A percentile compares a stretch with the other conserved stretches of the same genome.
Evolutionary conservation across 805 yeast species (phyloP).

Genomic region (Candida sithepensis): DNA sequence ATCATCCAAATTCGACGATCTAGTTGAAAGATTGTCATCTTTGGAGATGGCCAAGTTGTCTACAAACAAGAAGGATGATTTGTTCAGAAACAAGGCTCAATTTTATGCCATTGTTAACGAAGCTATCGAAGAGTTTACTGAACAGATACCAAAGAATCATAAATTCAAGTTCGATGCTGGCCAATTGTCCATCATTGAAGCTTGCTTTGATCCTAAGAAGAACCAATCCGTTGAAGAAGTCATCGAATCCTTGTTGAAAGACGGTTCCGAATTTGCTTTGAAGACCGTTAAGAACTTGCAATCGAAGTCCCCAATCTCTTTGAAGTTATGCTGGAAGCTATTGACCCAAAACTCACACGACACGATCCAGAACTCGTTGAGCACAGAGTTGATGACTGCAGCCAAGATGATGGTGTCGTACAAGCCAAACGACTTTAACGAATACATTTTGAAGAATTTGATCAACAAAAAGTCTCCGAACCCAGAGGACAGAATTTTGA

Average conservation of each 20-base stretch:
- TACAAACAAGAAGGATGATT: constrained; percentile 8
- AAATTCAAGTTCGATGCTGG: constrained; percentile 53
- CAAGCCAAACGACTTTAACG: constrained; percentile 43
- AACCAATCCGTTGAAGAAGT: constrained; percentile 50
- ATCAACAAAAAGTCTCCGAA: constrained; percentile 39
- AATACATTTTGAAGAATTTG: constrained; percentile 49
- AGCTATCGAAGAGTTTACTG: constrained; percentile 76
- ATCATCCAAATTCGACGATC: constrained; percentile 54
- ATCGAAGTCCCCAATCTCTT: constrained; percentile 73
- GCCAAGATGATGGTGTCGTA: constrained; percentile 64
- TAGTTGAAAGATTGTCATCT: constrained; percentile 63
- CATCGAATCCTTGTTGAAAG: constrained; percentile 46
- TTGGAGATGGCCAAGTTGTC: constrained; percentile 36
- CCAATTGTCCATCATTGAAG: constrained; percentile 62
- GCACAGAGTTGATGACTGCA: constrained; percentile 72
- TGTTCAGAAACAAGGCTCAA: constrained; percentile 30
- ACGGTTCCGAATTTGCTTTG: constrained; percentile 64
- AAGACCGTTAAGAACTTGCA: constrained; percentile 52
- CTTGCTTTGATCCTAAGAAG: constrained; percentile 50
- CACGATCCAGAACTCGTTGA: constrained; percentile 62
- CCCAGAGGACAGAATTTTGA: constrained; percentile 23
- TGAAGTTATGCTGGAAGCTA: constrained; percentile 67
- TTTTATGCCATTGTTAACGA: constrained; percentile 58
- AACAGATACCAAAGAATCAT: constrained; percentile 60
- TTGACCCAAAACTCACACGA: constrained; percentile 57